Base-by-base conservation (phyloP, 2,329 filamentous ascomycete species). In the Paradendryphiella salina region DNA sequence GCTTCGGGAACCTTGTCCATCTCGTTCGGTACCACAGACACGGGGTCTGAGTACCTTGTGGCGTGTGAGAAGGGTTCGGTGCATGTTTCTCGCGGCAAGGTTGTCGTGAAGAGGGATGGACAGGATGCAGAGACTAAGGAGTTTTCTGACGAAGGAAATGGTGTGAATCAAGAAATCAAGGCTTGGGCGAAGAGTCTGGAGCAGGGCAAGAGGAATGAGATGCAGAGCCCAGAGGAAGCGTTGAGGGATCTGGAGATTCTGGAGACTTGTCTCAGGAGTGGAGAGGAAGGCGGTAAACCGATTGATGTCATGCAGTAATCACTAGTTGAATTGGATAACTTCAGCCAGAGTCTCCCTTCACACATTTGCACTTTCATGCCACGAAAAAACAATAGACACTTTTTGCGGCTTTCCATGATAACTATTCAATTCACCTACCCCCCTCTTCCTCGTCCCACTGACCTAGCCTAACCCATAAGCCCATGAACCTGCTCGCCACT, bases 161-260 rank as follows among this genome's bases (percentile, higher is more conserved):
- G 82, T 7, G 83, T 88, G 3, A 76, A 75, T 52, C 79, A 82
- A 44, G 85, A 88, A 70, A 78, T 87, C 7, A 76, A 77, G 53
- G 83, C 81, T 4, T 88, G 84, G 82, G 84, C 78, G 0, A 76
- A 80, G 69, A 75, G 77, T 8, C 61, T 87, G 29, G 60, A 70
- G 2, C 69, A 71, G 9, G 82, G 82, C 14, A 72, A 72, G 54
- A 69, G 71, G 11, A 77, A 85, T 58, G 65, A 74, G n/a, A 71
- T 75, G 57, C 82, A 85, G 70, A 75, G 74, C 7, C 78, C 81
- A 0, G 79, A 84, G 64, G 77, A 84, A 73, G 85, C 84, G 0
- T 65, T 87, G 60, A 78, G 73, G 6, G 85, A 88, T 70, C 64
- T 88, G 56, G 81, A 85, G 70, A 71, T 87, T 55, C 61, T 76